Evolutionary conservation across 192 early-diverging fungal species (phyloP).

Genomic region (Coemansia sp.): DNA sequence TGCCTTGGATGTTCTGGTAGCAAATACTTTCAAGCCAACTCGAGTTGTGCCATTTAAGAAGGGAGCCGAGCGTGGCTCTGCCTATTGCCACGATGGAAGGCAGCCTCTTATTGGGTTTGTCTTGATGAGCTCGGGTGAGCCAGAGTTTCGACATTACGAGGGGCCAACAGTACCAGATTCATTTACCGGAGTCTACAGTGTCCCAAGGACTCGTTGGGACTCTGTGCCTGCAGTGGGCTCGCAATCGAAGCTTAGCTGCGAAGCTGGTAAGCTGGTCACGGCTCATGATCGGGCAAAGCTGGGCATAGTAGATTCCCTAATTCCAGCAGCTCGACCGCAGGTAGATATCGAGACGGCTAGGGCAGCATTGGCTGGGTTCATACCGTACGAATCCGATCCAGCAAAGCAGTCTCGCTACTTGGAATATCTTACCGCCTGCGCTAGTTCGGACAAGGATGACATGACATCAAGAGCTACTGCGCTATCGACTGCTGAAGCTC

Average conservation of each 20-base stretch:
- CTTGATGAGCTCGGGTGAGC: not conserved
- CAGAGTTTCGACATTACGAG: not conserved
- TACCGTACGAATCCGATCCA: slow-evolving; percentile 6
- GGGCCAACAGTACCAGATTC: slow-evolving; percentile 17
- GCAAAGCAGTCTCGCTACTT: slow-evolving; percentile 7
- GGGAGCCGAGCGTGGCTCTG: not conserved
- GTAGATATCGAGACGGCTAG: not conserved
- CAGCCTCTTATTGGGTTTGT: slow-evolving; percentile 22
- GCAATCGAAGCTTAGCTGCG: slow-evolving; percentile 4
- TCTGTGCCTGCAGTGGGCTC: slow-evolving; percentile 13
- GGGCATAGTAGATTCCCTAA: slow-evolving; percentile 11
- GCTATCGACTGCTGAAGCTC: not conserved
- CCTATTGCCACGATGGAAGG: slow-evolving; percentile 12
- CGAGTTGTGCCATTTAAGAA: not conserved
- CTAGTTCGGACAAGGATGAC: not conserved
- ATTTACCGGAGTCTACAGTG: slow-evolving; percentile 10
- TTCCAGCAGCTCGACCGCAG: not conserved
- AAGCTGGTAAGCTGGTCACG: not conserved
- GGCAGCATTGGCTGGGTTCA: slow-evolving; percentile 17
- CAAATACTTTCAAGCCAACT: not conserved
- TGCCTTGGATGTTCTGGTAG: not conserved
- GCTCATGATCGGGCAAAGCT: slow-evolving; percentile 8
- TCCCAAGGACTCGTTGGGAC: slow-evolving; percentile 18
- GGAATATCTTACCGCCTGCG: not conserved
- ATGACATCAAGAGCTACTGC: not conserved